phyloP scores from a whole-genome alignment of 768 basidiomycete genomes.

The Leucogyrophana mollusca region DNA sequence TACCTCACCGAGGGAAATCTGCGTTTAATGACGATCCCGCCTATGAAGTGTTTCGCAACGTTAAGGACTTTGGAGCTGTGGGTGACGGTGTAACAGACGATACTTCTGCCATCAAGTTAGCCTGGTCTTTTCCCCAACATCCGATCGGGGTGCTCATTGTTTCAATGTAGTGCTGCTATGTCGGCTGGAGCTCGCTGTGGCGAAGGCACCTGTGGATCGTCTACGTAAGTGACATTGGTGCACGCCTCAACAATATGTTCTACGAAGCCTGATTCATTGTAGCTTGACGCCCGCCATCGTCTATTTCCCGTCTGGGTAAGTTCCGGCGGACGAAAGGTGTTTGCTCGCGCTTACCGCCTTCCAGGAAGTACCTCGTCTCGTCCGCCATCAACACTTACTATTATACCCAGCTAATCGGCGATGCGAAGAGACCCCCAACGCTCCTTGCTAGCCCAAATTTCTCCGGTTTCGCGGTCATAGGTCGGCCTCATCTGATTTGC shows the following conservation, averaged over 20 bases:
- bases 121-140: conserved; percentile 16
- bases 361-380: conserved; percentile 28
- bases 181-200: conserved; percentile 55
- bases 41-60: conserved; percentile 69
- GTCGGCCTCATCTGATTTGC: conserved; percentile 7
- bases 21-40: conserved; percentile 52
- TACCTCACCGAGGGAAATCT: conserved; percentile 61
- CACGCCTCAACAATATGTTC: not conserved
- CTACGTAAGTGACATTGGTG: conserved; percentile 35
- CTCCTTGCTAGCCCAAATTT: conserved; percentile 30
- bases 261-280: not conserved
- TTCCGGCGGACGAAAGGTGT: not conserved
- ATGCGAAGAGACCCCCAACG: conserved; percentile 30
- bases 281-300: conserved; percentile 66
- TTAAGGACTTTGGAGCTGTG: conserved; percentile 49
- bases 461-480: conserved; percentile 32
- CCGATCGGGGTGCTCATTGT: not conserved
- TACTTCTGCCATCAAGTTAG: conserved; percentile 64
- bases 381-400: conserved; percentile 26
- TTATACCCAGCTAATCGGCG: conserved; percentile 34
- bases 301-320: conserved; percentile 68
- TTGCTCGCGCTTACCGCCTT: not conserved
- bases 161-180: conserved; percentile 50
- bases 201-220: conserved; percentile 49
- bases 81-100: conserved; percentile 64